Evolutionary conservation across 768 basidiomycete species (phyloP), one percentile per base, ranked within the genome.

Genomic region (Ramaria sp.): DNA sequence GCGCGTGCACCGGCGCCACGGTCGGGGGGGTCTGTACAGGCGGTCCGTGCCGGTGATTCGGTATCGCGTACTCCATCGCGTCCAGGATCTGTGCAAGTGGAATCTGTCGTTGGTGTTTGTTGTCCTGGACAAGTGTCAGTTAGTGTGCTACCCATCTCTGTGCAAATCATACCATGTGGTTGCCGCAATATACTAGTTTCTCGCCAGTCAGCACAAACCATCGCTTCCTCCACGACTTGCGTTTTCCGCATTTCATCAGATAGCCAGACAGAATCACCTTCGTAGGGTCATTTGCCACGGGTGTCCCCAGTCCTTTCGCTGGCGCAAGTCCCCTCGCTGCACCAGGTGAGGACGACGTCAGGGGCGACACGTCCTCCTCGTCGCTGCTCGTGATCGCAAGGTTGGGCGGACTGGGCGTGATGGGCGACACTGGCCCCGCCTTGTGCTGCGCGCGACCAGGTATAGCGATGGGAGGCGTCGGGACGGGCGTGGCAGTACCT

Each of bases 131-230:
- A 55, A 45, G 19, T 2, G 24, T 27, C 24, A 22, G 38, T 45
- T 37, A 46, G 45, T 24, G 4, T 9, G 22, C n/a, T 13, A 12
- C 46, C 3, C 27, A 27, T 27, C 27, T 27, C n/a, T 27, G 27
- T 27, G 2, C 27, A 27, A 27, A 5, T 27, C 27, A 5, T 65
- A 95, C 94, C 93, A 98, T 98, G 73, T 99, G 96, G 67, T 87
- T 93, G 50, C 83, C 83, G 10, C 83, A 85, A 72, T 99, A 99
- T 37, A 91, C 72, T 53, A 99, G 72, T 66, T 84, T 88, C 64
- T 92, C 90, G 39, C 84, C 83, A 39, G 85, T 91, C n/a, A 99
- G 74, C 38, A 90, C 84, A 64, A 99, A 98, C 95, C 94, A 98
- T 30, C 96, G 74, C 71, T 99, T 98, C 57, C 92, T 79, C 96